phyloP scores from a whole-genome alignment of 192 early-diverging fungal genomes.

The Coemansia sp. region DNA sequence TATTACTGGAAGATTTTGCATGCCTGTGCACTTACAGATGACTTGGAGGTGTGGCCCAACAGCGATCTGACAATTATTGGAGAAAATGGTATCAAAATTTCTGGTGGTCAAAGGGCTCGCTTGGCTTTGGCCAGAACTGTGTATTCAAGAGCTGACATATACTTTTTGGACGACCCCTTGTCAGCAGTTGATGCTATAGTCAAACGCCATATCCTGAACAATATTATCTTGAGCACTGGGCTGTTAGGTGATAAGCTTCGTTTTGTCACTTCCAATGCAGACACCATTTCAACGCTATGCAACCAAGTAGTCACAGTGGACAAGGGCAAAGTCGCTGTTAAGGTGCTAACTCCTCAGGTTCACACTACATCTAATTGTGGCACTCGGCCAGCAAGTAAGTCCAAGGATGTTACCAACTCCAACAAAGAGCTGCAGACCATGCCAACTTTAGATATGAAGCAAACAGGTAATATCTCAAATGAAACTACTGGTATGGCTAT shows the following conservation, averaged over 20 bases:
- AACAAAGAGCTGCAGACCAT: too few relatives aligned
- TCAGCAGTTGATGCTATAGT: conserved; percentile 70
- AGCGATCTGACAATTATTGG: conserved; percentile 74
- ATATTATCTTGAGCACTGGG: conserved; percentile 56
- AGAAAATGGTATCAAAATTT: conserved; percentile 71
- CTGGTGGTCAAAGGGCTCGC: conserved; percentile 72
- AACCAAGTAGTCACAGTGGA: conserved; percentile 27
- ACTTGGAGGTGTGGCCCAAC: conserved; percentile 64
- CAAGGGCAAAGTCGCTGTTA: too few relatives aligned
- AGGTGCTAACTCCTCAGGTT: too few relatives aligned
- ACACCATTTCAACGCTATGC: conserved; percentile 19
- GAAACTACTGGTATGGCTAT: too few relatives aligned
- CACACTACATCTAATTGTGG: too few relatives aligned
- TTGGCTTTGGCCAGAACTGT: conserved; percentile 67
- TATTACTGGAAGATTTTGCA: conserved; percentile 64
- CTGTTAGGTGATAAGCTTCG: conserved; percentile 59
- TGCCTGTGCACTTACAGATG: conserved; percentile 64
- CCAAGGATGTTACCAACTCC: too few relatives aligned
- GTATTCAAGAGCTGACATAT: conserved; percentile 69
- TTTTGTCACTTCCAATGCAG: conserved; percentile 42
- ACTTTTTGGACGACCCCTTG: conserved; percentile 74
- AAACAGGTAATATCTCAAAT: neutral
- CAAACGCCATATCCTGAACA: conserved; percentile 65
- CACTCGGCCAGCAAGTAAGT: too few relatives aligned
- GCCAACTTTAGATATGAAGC: neutral